Base-by-base conservation (phyloP, 192 early-diverging fungal genomes). In the Coemansia sp. region DNA sequence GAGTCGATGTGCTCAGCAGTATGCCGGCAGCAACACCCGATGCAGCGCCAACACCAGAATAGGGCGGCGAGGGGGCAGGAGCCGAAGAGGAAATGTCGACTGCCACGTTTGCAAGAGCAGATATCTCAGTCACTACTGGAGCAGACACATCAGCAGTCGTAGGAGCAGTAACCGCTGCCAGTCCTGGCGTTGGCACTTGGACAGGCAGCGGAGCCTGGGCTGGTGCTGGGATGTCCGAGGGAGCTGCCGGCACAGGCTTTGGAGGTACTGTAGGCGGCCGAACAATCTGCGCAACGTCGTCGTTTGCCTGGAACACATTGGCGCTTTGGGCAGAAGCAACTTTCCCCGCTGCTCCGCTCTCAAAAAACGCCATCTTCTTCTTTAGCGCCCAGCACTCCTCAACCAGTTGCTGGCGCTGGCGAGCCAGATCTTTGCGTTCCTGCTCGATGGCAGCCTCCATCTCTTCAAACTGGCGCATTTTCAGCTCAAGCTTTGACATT, bases 401-500 rank as follows among this genome's bases (percentile, higher is more conserved):
- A 25, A 73, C 62, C 15, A 80, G 56, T 46, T 65, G 61, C 53
- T 69, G 65, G 10, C 69, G 63, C 56, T 71, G 65, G 15, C 62
- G 58, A 50, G 87, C 89, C 8, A 98, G 65, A 15, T 93, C 88
- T 50, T 81, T 78, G 60, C 88, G 77, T 72, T 99, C 95, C n/a
- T 80, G 78, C 47, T 96, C 95, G 10, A 99, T 64, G 3, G 94
- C 75, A 14, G 73, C 78, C 67, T 96, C 97, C 47, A 98, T 60
- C 62, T 95, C 90, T 36, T 94, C 85, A 65, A 99, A 94, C 68
- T 97, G 91, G 54, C 81, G 71, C 83, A 98, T 82, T 69, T 99
- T 99, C 19, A 92, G 79, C 53, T 93, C 88, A 46, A 98, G 55
- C 66, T 97, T 95, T 64, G 82, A 81, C 47, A 94, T 70, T 65